Conservation (phyloP, 345 rosid genomes). For the Corymbia maculata region DNA sequence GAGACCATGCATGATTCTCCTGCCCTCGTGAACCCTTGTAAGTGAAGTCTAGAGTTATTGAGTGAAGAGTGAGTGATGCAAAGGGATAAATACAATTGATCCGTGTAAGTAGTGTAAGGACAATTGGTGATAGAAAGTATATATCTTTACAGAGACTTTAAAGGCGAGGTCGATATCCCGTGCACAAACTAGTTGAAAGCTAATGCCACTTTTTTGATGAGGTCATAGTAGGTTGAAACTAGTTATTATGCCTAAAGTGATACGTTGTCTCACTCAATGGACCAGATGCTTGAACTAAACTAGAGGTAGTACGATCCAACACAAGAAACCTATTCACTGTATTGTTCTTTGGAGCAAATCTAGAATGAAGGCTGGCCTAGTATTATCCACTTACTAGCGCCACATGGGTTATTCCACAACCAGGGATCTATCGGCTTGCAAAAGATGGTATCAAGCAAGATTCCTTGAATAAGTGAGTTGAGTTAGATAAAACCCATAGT, state of each 20-base stretch:
- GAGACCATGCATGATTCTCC: not conserved
- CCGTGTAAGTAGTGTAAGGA: too few species aligned
- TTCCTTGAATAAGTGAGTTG: not conserved
- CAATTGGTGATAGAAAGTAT: not conserved
- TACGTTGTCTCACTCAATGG: fast-evolving
- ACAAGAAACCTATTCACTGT: fast-evolving
- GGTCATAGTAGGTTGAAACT: fast-evolving
- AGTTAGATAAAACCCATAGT: not conserved
- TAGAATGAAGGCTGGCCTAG: not conserved
- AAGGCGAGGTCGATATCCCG: not conserved
- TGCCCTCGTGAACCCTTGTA: not conserved
- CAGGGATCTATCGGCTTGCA: not conserved
- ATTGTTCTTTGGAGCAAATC: not conserved
- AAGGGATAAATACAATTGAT: too few species aligned
- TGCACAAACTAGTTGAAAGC: not conserved
- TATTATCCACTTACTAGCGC: not conserved
- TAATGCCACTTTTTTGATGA: not conserved
- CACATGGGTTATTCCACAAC: not conserved
- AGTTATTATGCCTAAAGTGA: not conserved
- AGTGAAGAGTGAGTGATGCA: not conserved
- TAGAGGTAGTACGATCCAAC: fast-evolving
- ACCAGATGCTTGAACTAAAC: not conserved
- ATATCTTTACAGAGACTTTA: not conserved
- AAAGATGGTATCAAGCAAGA: not conserved
- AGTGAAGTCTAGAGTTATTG: not conserved